These are phyloP conservation scores for Panicum miliaceum DNA, from an alignment of 176 grass and related monocot species.

Conservation along the genomic window DNA sequence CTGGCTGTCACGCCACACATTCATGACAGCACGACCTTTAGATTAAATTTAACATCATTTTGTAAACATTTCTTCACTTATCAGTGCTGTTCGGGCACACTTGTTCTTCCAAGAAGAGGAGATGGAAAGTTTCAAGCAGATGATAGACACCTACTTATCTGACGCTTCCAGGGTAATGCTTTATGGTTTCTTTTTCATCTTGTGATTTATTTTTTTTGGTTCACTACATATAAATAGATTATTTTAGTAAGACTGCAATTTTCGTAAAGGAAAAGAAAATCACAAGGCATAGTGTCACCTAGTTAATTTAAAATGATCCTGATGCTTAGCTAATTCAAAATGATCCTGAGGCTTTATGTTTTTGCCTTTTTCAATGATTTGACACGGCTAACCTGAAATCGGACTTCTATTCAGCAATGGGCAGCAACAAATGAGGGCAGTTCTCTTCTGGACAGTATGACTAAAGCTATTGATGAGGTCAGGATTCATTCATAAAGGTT, in stretches of 20 bases:
- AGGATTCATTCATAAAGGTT: slow-evolving; percentile 8
- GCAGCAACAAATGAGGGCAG: slow-evolving; percentile 57
- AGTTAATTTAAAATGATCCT: background rate
- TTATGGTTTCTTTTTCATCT: background rate
- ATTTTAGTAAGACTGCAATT: background rate
- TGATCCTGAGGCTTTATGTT: background rate
- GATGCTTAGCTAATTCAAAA: background rate
- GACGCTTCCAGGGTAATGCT: slow-evolving; percentile 80
- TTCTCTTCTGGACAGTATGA: slow-evolving; percentile 90
- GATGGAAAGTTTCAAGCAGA: slow-evolving; percentile 85
- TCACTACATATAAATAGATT: background rate
- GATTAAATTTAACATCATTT: slow-evolving; percentile 64
- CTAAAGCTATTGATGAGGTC: slow-evolving; percentile 91
- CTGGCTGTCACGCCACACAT: slow-evolving; percentile 44
- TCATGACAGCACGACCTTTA: slow-evolving; percentile 52
- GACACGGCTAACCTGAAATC: slow-evolving; percentile 10
- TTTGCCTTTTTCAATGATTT: background rate
- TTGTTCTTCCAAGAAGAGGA: slow-evolving; percentile 97
- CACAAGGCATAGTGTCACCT: background rate
- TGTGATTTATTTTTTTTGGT: background rate
- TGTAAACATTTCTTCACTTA: slow-evolving; percentile 58
- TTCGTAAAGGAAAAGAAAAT: background rate
- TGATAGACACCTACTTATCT: slow-evolving; percentile 72
- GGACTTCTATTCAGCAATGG: slow-evolving; percentile 70
- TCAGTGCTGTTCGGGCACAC: slow-evolving; percentile 89